Base-by-base conservation (phyloP, 2,329 filamentous ascomycete species). In the Diplodia seriata region DNA sequence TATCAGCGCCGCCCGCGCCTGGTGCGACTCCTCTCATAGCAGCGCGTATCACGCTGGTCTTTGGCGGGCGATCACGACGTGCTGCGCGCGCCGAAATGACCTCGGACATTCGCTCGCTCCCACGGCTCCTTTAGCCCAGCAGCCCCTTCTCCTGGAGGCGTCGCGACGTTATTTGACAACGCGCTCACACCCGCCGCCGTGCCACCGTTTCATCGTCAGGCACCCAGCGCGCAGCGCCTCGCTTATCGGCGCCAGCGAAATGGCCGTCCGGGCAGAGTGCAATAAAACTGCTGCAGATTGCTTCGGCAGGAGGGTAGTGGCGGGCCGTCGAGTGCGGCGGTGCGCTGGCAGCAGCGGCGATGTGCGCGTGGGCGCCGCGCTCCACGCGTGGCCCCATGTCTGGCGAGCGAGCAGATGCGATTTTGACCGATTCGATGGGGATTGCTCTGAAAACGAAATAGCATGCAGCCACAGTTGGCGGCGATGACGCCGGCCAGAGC, bases 141-240 rank as follows among this genome's bases (percentile, higher is more conserved):
- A 33, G 49, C 47, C 49, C 61, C 61, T 53, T 64, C 47, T 53
- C 61, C 61, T 63, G 51, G 50, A 20, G 43, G 43, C 43, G 43
- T 38, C 53, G 36, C 55, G 55, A 43, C 55, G 55, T 59, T 59
- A 59, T 59, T 59, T 43, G 55, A 43, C 55, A 38, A 33, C 53
- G 31, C 29, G n/a, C 20, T 38, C 54, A 4, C 31, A n/a, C 59
- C 43, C 31, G 29, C 47, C 47, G 61, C 47, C n/a, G 40, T 55
- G 61, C 59, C 47, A 20, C 59, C 43, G 65, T 67, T 67, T 67
- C 65, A 67, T 67, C 65, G 64, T 38, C 64, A 57, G 53, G 64
- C 64, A 66, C 64, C 54, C 57, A 62, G 57, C n/a, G 64, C 59
- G 43, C 57, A 63, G 59, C 57, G 51, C 63, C 63, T 55, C 51